Conservation (phyloP, 805 yeast genomes). For the Kodamaea neixiangensis region DNA sequence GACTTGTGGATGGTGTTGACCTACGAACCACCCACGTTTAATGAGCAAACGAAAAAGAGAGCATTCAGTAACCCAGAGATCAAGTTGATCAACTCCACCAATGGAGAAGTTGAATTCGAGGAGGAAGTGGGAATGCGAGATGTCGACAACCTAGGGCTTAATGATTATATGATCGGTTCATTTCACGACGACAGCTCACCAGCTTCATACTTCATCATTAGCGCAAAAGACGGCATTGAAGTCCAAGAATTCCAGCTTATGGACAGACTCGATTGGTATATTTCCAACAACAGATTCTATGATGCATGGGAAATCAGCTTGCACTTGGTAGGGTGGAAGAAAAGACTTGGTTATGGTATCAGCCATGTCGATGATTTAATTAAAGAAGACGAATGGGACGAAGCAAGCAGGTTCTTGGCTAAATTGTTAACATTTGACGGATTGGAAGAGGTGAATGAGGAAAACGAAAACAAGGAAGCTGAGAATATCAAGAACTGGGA, state of each 20-base stretch:
- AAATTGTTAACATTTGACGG: conserved; percentile 22
- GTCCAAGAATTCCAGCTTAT: conserved; percentile 68
- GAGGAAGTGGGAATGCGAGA: conserved; percentile 74
- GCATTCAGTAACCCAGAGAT: conserved; percentile 67
- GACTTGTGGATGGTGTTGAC: conserved; percentile 66
- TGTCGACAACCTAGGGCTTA: conserved; percentile 62
- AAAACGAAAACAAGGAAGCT: conserved; percentile 18
- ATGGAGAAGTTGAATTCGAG: conserved; percentile 72
- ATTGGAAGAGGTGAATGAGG: conserved; percentile 26
- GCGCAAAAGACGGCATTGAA: conserved; percentile 79
- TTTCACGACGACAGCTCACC: conserved; percentile 38
- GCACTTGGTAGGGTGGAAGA: conserved; percentile 49
- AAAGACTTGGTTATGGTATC: conserved; percentile 62
- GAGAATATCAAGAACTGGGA: conserved; percentile 57
- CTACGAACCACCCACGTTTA: conserved; percentile 42
- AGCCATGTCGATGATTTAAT: conserved; percentile 50
- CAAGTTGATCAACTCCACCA: conserved; percentile 60
- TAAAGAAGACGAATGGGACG: conserved; percentile 51
- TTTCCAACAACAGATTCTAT: conserved; percentile 50
- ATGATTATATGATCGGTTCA: conserved; percentile 69
- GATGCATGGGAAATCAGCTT: conserved; percentile 82
- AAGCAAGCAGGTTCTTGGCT: conserved; percentile 53
- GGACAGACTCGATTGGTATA: conserved; percentile 76
- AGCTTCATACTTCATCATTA: conserved; percentile 60
- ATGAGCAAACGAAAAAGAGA: conserved; percentile 18